Base-by-base conservation (phyloP, 768 basidiomycete species). In the Psilocybe subaeruginosa region DNA sequence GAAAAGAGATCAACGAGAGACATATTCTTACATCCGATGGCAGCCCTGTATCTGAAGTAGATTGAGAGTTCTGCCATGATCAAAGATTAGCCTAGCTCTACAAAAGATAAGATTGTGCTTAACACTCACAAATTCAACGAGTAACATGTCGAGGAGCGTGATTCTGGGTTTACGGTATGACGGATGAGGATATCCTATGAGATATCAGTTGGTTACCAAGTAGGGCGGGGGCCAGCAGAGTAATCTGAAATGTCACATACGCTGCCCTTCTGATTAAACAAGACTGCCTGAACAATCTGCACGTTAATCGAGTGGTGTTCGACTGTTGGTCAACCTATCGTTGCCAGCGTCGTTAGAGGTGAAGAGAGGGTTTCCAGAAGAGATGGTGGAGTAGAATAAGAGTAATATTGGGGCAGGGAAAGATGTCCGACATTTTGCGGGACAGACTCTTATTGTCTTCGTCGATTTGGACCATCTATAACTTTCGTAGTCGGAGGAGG, bases 381-480 rank as follows among this genome's bases (percentile, higher is more conserved):
- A 53, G 56, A 37, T 51, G 65, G 52, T 63, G 56, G 60, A 55
- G 30, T 49, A 56, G 54, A 39, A 49, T 49, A 58, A 63, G 62
- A 58, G 63, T 55, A 56, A 68, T 39, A 54, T 43, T 37, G 23
- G 58, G 53, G 47, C 29, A 29, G 43, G n/a, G 54, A 49, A 54
- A 61, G 27, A 37, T 54, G 64, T 56, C 52, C 51, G 58, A 63
- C 72, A 72, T 73, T 69, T 73, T 73, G 67, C 56, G 55, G 47
- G 55, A 58, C 48, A 47, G 59, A 52, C 54, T 73, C 73, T 76
- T 75, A 75, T 75, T 73, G 72, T 76, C 69, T 70, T 67, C 59
- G 56, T 39, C 62, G 64, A 46, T 61, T 66, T 55, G 62, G 64
- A 61, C 63, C 58, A 62, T 62, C 56, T 54, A 37, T 35, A 45